Evolutionary conservation across 2,329 filamentous ascomycete species (phyloP).

Genomic region (Cladosporium velox): DNA sequence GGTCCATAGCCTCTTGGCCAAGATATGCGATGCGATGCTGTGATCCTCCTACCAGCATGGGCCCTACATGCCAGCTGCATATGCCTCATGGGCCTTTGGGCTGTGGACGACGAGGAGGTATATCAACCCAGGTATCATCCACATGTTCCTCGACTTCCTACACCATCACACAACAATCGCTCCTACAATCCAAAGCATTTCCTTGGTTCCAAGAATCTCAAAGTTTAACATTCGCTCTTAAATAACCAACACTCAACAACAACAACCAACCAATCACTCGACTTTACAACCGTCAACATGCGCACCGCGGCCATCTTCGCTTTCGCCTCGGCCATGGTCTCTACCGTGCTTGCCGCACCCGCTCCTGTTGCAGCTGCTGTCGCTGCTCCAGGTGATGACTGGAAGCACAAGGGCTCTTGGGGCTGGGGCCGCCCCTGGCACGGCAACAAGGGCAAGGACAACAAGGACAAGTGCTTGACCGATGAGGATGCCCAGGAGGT

Average conservation of each 20-base stretch:
- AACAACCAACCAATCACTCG: background rate
- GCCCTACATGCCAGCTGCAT: slow-evolving; percentile 14
- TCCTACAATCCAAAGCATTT: slow-evolving; percentile 8
- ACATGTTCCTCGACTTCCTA: background rate
- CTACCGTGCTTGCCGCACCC: slow-evolving; percentile 26
- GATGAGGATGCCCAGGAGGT: slow-evolving; percentile 29
- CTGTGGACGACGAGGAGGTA: slow-evolving; percentile 13
- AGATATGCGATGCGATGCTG: slow-evolving; percentile 14
- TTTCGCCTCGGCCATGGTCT: slow-evolving; percentile 26
- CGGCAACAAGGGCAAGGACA: slow-evolving; percentile 24
- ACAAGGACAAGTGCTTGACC: slow-evolving; percentile 28
- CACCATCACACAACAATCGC: slow-evolving; percentile 19
- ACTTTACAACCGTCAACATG: slow-evolving; percentile 23
- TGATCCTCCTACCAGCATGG: slow-evolving; percentile 10
- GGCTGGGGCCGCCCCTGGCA: slow-evolving; percentile 24
- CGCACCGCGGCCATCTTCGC: slow-evolving; percentile 28
- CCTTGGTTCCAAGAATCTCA: slow-evolving; percentile 4
- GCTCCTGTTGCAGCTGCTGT: slow-evolving; percentile 19
- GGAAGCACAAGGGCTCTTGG: slow-evolving; percentile 25
- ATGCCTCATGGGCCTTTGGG: slow-evolving; percentile 1
- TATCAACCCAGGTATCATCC: slow-evolving; percentile 20
- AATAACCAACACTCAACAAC: slow-evolving; percentile 1
- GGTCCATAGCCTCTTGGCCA: slow-evolving; percentile 20
- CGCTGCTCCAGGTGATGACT: slow-evolving; percentile 16
- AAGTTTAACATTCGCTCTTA: slow-evolving; percentile 11